phyloP scores from a whole-genome alignment of 1,284 basidiomycete species.

The Moesziomyces parantarcticus region DNA sequence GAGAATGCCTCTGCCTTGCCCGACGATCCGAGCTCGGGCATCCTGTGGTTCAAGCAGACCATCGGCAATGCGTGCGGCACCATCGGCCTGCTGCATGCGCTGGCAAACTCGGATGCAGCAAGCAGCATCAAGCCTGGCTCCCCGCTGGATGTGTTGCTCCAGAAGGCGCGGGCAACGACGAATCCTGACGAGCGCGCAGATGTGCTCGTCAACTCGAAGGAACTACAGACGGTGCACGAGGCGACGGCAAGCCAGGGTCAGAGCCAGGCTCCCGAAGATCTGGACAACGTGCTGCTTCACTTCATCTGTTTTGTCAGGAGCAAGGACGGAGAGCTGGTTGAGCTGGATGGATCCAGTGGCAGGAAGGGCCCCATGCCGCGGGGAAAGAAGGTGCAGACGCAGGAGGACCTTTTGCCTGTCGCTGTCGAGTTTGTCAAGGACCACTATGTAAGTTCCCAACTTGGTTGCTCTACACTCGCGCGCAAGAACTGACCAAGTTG shows the following conservation, averaged over 20 bases:
- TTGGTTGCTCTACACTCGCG: too few species aligned
- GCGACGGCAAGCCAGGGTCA: slow-evolving; percentile 57
- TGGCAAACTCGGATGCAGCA: slow-evolving; percentile 59
- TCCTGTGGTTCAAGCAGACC: slow-evolving; percentile 66
- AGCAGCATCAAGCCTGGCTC: slow-evolving; percentile 40
- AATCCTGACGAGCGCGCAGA: slow-evolving; percentile 31
- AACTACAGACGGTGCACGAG: slow-evolving; percentile 55
- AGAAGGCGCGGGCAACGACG: slow-evolving; percentile 36
- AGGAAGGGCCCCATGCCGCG: slow-evolving; percentile 60
- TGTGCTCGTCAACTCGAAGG: slow-evolving; percentile 43
- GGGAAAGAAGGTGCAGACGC: slow-evolving; percentile 32
- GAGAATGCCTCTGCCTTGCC: slow-evolving; percentile 41
- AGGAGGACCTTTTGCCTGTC: slow-evolving; percentile 43
- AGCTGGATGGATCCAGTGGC: slow-evolving; percentile 61
- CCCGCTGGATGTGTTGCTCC: slow-evolving; percentile 54
- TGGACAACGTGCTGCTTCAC: slow-evolving; percentile 63
- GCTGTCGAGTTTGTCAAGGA: slow-evolving; percentile 57
- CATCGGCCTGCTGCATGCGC: slow-evolving; percentile 66
- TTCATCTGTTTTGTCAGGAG: slow-evolving; percentile 66
- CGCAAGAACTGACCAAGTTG: neutral
- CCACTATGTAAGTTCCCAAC: slow-evolving; percentile 50
- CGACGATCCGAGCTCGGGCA: slow-evolving; percentile 15
- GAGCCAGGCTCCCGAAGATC: slow-evolving; percentile 59
- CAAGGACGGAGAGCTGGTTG: slow-evolving; percentile 51
- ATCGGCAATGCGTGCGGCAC: slow-evolving; percentile 68